Base-by-base conservation (phyloP, 176 grass and related monocot genomes). In the Zizania latifolia region DNA sequence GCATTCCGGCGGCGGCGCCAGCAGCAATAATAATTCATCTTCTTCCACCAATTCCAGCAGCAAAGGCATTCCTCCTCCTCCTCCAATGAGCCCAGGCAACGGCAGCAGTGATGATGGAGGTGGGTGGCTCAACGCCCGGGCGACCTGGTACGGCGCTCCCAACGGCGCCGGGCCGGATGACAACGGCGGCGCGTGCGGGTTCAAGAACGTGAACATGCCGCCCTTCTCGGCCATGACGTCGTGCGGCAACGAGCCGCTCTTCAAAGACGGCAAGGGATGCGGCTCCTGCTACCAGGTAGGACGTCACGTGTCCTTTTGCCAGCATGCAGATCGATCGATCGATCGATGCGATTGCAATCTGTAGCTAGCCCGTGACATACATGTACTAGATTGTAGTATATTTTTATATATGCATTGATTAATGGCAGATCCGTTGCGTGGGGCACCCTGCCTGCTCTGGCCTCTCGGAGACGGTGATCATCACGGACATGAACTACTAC, bases 401-500 rank as follows among this genome's bases (percentile, higher is more conserved):
- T n/a, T n/a, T n/a, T n/a, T n/a, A n/a, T n/a, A n/a, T n/a, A n/a
- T n/a, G n/a, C n/a, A n/a, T n/a, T n/a, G n/a, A 4, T 59, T 57
- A 0, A 6, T 19, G 0, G 41, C 78, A 90, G 89, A 84, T 91
- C 40, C 33, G 78, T 1, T 91, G 89, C 78, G 41, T 62, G 4
- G 36, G 24, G 22, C 72, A 92, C 71, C 50, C 68, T 4, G 89
- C 89, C 0, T 92, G 89, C 82, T 92, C 89, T 10, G 89, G 85
- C 41, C 1, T 60, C 7, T 73, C 82, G 37, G 84, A 81, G 78
- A 92, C 85, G 10, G 61, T 92, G 19, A 70, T 79, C 68, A 88
- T 92, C 73, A 88, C 89, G 8, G 89, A 92, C 85, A 87, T 88
- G 86, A 88, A 88, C 86, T 88, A 88, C 80, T 88, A 88, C 86